phyloP scores from a whole-genome alignment of 2,329 filamentous ascomycete species.

The Colletotrichum incanum region DNA sequence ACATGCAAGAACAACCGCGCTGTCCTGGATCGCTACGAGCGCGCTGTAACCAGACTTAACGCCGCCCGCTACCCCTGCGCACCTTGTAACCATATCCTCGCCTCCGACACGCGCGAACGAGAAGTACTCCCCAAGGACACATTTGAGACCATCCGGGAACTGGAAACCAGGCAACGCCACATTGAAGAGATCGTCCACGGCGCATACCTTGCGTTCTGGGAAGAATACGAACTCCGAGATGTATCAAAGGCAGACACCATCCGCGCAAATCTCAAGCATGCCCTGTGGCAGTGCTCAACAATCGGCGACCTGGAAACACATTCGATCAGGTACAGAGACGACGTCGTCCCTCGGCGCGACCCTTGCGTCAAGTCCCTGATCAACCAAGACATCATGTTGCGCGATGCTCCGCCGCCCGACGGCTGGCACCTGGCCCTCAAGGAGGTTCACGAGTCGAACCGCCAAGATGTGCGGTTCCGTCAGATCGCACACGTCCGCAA shows the following conservation, averaged over 20 bases:
- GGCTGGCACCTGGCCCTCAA: conserved; percentile 35
- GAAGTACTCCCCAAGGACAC: conserved; percentile 32
- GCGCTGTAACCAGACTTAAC: conserved; percentile 34
- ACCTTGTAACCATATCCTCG: conserved; percentile 37
- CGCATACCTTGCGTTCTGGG: conserved; percentile 34
- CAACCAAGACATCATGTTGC: conserved; percentile 36
- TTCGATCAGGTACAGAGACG: conserved; percentile 37
- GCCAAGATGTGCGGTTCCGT: conserved; percentile 29
- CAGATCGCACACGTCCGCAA: conserved; percentile 31
- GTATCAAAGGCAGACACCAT: conserved; percentile 14
- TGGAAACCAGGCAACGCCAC: conserved; percentile 37
- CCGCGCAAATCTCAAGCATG: conserved; percentile 26
- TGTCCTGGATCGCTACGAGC: conserved; percentile 41
- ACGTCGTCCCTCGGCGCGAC: conserved; percentile 27
- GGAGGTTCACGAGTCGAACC: conserved; percentile 33
- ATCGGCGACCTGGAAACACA: conserved; percentile 43
- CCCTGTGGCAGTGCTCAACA: conserved; percentile 38
- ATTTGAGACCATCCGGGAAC: conserved; percentile 35
- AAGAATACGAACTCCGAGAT: conserved; percentile 35
- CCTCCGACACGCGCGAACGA: conserved; percentile 38
- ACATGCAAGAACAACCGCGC: conserved; percentile 35
- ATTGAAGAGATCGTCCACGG: conserved; percentile 37
- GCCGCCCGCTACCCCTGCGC: conserved; percentile 23
- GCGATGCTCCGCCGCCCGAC: conserved; percentile 32
- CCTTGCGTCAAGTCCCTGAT: conserved; percentile 37